A percentile compares a stretch with the other conserved stretches of the same genome.
These are phyloP conservation scores for Fusarium penzigii DNA, from an alignment of 2,329 filamentous ascomycete species.

Conservation along the genomic window DNA sequence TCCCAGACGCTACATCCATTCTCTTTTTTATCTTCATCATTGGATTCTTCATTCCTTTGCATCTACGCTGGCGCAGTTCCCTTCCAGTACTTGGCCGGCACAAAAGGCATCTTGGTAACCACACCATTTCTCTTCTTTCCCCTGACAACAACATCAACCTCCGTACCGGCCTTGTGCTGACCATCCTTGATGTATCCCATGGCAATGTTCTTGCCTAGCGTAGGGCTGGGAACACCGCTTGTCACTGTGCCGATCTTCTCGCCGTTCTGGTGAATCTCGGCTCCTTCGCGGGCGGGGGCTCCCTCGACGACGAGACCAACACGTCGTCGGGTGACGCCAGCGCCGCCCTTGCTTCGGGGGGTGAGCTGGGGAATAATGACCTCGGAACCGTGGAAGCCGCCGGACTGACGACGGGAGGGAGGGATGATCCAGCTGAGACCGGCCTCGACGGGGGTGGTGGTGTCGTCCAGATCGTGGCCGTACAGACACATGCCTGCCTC, in stretches of 20 bases:
- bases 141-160: conserved; percentile 75
- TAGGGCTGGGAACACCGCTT: conserved; percentile 86
- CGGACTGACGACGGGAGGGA: conserved; percentile 66
- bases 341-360: conserved; percentile 70
- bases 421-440: conserved; percentile 77
- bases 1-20: not conserved
- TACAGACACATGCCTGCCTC: conserved; percentile 99
- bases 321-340: conserved; percentile 69
- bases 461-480: conserved; percentile 91
- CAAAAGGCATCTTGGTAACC: conserved; percentile 88
- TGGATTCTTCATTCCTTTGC: too few relatives aligned
- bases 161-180: conserved; percentile 80
- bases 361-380: conserved; percentile 76
- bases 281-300: conserved; percentile 87
- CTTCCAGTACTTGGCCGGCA: conserved; percentile 72
- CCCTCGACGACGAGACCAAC: conserved; percentile 83
- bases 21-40: not conserved
- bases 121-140: conserved; percentile 74
- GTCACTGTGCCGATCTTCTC: conserved; percentile 78
- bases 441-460: conserved; percentile 60
- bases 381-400: conserved; percentile 84
- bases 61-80: conserved; percentile 17
- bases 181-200: conserved; percentile 91
- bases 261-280: conserved; percentile 69
- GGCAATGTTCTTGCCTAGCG: conserved; percentile 85